Base-by-base conservation (phyloP, 805 yeast genomes). In the Ogataea paradorogensis region DNA sequence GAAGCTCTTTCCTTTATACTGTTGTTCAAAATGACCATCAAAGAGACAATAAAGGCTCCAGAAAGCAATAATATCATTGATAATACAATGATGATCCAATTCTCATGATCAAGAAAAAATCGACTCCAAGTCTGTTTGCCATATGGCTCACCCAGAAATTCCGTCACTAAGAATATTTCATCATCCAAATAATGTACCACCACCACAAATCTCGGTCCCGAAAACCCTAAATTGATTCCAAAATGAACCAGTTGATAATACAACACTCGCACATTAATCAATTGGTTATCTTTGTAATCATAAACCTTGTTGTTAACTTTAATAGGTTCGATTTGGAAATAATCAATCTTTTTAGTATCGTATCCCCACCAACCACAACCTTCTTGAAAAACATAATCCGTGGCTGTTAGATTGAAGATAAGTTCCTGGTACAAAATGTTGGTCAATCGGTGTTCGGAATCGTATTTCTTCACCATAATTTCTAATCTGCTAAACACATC, bases 351-450 rank as follows among this genome's bases (percentile, higher is more conserved):
- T 13, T 35, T n/a, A 20, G 11, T 5, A 13, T 20, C 26, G 13
- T 32, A 25, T 13, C 34, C n/a, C 20, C 32, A 36, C 38, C 42
- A 37, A 4, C 20, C 18, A 9, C 15, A 15, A 10, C 15, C 21
- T 5, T 20, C 9, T 14, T 13, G 35, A 13, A 29, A 15, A 5
- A 33, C 35, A 7, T 20, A 10, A 3, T 21, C 23, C 4, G 15
- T 22, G 7, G 14, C 30, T 3, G 33, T 24, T 15, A 41, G 25
- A 26, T 51, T 51, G 35, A 34, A 48, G 4, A 48, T 33, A 11
- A 45, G 43, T 30, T 51, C 52, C 22, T 48, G 55, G 28, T 48
- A 46, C 9, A 46, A 23, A 10, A 51, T 48, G 30, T 42, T 50
- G 14, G 44, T 30, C 23, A 46, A 34, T 20, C 22, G 13, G 21